Evolutionary conservation across 768 basidiomycete species (phyloP).

Genomic region (Agrocybe chaxingu): DNA sequence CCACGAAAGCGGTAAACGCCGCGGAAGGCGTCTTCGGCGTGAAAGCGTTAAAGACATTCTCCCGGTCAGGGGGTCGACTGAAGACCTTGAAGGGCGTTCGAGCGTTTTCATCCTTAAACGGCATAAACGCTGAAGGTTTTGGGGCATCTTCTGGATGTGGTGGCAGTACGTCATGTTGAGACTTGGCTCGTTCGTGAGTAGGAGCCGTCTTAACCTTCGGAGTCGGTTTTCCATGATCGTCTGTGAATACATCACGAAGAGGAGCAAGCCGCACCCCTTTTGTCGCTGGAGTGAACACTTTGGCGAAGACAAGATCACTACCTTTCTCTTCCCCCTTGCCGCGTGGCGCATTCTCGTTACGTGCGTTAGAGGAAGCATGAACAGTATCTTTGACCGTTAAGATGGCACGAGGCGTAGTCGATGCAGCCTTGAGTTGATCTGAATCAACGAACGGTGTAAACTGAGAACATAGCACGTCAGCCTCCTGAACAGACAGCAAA

Average conservation of each 20-base stretch:
- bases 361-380: slow-evolving; percentile 26
- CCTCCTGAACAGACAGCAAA: background rate
- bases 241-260: slow-evolving; percentile 42
- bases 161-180: slow-evolving; percentile 30
- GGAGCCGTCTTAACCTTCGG: slow-evolving; percentile 28
- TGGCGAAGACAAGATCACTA: slow-evolving; percentile 47
- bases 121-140: slow-evolving; percentile 30
- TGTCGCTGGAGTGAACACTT: slow-evolving; percentile 62
- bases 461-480: slow-evolving; percentile 28
- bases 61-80: slow-evolving; percentile 61
- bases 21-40: slow-evolving; percentile 42
- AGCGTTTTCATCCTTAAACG: slow-evolving; percentile 41
- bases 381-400: slow-evolving; percentile 50
- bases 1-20: slow-evolving; percentile 41
- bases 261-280: slow-evolving; percentile 35
- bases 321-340: slow-evolving; percentile 34
- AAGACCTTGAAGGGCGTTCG: slow-evolving; percentile 65
- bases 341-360: slow-evolving; percentile 26
- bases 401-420: slow-evolving; percentile 36
- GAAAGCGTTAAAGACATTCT: slow-evolving; percentile 34
- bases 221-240: slow-evolving; percentile 39
- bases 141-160: slow-evolving; percentile 16
- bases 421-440: slow-evolving; percentile 43
- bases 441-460: slow-evolving; percentile 66
- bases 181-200: slow-evolving; percentile 42